Percentiles rank a stretch among this genome's conserved stretches.
Evolutionary conservation across 208 protist genomes (phyloP).

Genomic region (Leishmania guyanensis): DNA sequence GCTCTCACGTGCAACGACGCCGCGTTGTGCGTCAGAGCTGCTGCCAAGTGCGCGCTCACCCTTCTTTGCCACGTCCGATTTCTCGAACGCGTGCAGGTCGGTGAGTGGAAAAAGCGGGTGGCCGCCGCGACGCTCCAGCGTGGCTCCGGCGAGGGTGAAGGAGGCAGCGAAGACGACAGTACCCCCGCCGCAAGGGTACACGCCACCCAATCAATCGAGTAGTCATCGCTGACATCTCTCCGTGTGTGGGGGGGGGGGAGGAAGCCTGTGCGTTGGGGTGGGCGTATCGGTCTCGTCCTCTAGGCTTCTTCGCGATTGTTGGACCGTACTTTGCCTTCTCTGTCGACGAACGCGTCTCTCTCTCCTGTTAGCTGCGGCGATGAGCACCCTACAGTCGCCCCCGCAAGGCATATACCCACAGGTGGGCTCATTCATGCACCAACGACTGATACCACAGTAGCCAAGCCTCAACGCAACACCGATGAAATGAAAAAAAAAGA

Average conservation of each 20-base stretch:
- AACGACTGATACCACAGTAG: background rate
- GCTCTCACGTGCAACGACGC: background rate
- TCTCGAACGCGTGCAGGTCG: background rate
- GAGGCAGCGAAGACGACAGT: background rate
- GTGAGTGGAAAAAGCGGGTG: background rate
- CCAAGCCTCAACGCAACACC: background rate
- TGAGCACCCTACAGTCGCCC: background rate
- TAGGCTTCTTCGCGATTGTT: background rate
- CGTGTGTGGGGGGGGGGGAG: background rate
- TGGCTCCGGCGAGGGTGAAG: background rate
- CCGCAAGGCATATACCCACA: background rate
- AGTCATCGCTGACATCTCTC: background rate
- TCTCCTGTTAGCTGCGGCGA: background rate
- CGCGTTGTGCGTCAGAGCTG: background rate
- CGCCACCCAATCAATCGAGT: background rate
- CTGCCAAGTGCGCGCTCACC: slow-evolving; percentile 9
- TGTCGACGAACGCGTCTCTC: background rate
- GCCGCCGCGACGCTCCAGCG: background rate
- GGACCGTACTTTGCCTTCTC: slow-evolving; percentile 5
- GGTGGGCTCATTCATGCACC: background rate
- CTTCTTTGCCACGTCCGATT: slow-evolving; percentile 16
- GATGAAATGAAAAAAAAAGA: background rate
- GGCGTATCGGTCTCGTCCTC: background rate
- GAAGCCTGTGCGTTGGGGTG: background rate
- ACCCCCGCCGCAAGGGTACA: background rate